phyloP scores from a whole-genome alignment of 805 yeast species.

The Ogataea siamensis region DNA sequence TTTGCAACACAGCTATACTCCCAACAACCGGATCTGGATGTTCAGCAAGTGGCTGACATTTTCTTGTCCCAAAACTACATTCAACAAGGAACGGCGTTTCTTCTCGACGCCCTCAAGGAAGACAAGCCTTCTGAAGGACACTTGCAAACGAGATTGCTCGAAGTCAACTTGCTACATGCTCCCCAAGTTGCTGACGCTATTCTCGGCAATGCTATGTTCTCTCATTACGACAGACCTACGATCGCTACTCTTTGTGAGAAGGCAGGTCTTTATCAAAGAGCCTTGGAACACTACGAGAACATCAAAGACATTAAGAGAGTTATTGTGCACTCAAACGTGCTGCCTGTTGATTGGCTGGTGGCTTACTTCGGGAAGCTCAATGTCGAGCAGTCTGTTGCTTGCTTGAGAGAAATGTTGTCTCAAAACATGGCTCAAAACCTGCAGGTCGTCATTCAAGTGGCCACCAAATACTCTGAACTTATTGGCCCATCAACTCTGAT shows the following conservation, averaged over 20 bases:
- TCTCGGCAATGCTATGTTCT: constrained; percentile 91
- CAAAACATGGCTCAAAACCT: constrained; percentile 79
- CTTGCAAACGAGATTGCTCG: constrained; percentile 90
- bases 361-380: constrained; percentile 89
- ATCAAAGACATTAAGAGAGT: constrained; percentile 94
- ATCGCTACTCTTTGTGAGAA: constrained; percentile 92
- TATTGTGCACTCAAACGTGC: constrained; percentile 76
- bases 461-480: constrained; percentile 92
- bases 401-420: constrained; percentile 82
- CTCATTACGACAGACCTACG: constrained; percentile 91
- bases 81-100: constrained; percentile 97
- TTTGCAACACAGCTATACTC: constrained; percentile 85
- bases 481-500: constrained; percentile 84
- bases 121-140: constrained; percentile 95
- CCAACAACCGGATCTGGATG: constrained; percentile 61
- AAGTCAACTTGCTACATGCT: constrained; percentile 89
- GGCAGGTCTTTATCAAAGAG: constrained; percentile 94
- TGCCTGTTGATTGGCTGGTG: constrained; percentile 94
- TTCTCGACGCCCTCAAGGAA: constrained; percentile 90
- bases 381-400: constrained; percentile 87
- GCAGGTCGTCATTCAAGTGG: constrained; percentile 93
- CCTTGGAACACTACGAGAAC: constrained; percentile 93
- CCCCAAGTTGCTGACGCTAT: constrained; percentile 99
- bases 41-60: constrained; percentile 87
- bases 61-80: constrained; percentile 91